These are phyloP conservation scores for Microcyclospora pomicola DNA, from an alignment of 2,329 filamentous ascomycete genomes.

Conservation along the genomic window DNA sequence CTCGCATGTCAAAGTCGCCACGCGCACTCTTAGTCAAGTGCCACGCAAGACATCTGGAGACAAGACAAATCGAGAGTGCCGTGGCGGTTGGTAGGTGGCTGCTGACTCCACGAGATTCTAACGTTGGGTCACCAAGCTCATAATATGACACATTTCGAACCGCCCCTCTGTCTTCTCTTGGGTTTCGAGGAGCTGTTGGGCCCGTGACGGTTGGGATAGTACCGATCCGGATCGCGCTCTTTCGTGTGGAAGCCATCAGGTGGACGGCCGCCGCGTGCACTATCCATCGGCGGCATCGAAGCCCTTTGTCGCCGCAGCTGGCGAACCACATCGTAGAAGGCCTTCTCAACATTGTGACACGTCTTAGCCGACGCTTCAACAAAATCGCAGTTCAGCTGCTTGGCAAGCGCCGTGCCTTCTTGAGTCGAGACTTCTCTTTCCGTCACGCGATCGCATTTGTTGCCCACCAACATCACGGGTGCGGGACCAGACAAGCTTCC, in stretches of 20 bases:
- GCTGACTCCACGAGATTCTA: no score
- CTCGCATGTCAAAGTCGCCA: no score
- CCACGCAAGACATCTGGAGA: no score
- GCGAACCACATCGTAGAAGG: slow-evolving; percentile 93
- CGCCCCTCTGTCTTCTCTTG: not conserved
- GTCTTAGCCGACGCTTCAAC: slow-evolving; percentile 96
- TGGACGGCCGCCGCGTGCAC: not conserved
- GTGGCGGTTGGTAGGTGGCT: no score
- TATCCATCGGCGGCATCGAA: slow-evolving; percentile 11
- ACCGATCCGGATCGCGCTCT: not conserved
- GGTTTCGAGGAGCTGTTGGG: not conserved
- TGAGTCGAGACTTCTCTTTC: slow-evolving; percentile 94
- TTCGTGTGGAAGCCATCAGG: not conserved
- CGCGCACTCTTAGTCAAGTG: no score
- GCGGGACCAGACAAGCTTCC: slow-evolving; percentile 48
- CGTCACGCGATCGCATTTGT: slow-evolving; percentile 94
- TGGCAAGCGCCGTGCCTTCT: slow-evolving; percentile 81
- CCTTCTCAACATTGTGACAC: slow-evolving; percentile 96
- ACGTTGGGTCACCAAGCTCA: slow-evolving; percentile 1
- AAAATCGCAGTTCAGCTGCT: slow-evolving; percentile 88
- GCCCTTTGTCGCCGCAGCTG: slow-evolving; percentile 68
- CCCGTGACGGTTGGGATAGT: slow-evolving; percentile 2
- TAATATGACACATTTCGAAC: slow-evolving; percentile 8
- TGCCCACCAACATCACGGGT: slow-evolving; percentile 95
- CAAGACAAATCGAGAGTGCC: no score